Conservation (phyloP, 169 alveolate species). For the Toxoplasma gondii region DNA sequence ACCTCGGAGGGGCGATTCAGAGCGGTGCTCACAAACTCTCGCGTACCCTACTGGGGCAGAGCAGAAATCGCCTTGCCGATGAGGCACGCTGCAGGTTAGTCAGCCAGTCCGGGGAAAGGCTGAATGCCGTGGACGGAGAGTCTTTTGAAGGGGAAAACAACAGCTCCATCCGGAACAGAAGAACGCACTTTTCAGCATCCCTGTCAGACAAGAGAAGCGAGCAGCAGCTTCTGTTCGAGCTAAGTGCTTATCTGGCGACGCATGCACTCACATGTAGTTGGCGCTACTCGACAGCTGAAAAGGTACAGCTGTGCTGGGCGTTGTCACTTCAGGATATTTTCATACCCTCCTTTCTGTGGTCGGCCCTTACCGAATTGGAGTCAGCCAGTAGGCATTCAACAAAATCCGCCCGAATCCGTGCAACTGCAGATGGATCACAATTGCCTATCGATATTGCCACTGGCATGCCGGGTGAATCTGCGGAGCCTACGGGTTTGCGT, state of each 20-base stretch:
- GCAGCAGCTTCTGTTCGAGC: neutral
- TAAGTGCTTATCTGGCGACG: neutral
- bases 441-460: neutral
- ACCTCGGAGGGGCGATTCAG: neutral
- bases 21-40: neutral
- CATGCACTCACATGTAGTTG: neutral
- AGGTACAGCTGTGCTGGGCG: conserved; percentile 39
- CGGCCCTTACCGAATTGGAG: neutral
- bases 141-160: too few species aligned
- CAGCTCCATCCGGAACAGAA: too few species aligned
- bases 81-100: too few species aligned
- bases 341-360: neutral
- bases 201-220: neutral
- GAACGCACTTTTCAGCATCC: too few species aligned
- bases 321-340: conserved; percentile 11
- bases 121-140: neutral
- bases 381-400: neutral
- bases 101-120: too few species aligned
- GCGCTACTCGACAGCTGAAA: neutral
- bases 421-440: neutral
- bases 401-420: neutral
- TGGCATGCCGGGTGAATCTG: neutral
- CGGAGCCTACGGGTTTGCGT: neutral
- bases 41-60: too few species aligned
- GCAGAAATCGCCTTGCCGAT: too few species aligned